These are phyloP conservation scores for Monsonia emarginata DNA, from an alignment of 441 rosid species.

Conservation along the genomic window DNA sequence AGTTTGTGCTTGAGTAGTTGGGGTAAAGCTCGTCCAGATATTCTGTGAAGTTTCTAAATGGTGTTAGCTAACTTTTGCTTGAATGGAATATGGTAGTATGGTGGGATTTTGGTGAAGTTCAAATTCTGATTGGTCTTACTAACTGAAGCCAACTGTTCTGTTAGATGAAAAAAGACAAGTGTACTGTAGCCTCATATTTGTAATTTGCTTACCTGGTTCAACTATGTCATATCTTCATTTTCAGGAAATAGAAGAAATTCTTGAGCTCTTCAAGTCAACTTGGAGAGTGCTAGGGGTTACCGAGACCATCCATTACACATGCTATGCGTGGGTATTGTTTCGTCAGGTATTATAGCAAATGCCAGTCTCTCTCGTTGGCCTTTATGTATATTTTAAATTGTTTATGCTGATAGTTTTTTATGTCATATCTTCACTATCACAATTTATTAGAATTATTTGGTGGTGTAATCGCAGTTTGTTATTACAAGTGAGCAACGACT, in stretches of 20 bases:
- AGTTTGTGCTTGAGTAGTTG: conserved; percentile 5
- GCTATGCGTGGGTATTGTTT: conserved; percentile 83
- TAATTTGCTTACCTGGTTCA: conserved; percentile 15
- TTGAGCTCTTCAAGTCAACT: conserved; percentile 88
- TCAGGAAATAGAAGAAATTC: conserved; percentile 96
- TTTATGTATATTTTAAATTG: conserved; percentile 7
- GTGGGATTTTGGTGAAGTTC: background rate
- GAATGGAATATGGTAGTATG: background rate
- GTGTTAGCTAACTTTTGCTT: background rate
- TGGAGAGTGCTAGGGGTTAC: conserved; percentile 96
- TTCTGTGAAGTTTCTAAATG: background rate
- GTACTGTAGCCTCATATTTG: conserved; percentile 7
- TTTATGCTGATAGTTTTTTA: conserved; percentile 1
- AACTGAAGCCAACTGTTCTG: conserved; percentile 7
- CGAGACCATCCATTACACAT: conserved; percentile 88
- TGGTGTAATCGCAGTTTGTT: conserved; percentile 56
- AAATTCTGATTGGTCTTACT: background rate
- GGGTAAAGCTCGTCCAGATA: background rate
- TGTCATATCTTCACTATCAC: conserved; percentile 1
- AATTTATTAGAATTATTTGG: conserved; percentile 8
- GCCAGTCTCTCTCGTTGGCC: background rate
- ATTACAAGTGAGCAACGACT: conserved; percentile 75
- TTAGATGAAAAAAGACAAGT: background rate
- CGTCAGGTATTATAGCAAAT: conserved; percentile 62
- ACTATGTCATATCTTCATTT: conserved; percentile 17